Evolutionary conservation across 1,284 basidiomycete genomes (phyloP), one percentile per base, ranked within the genome.

Genomic region (Apiotrichum sp.): DNA sequence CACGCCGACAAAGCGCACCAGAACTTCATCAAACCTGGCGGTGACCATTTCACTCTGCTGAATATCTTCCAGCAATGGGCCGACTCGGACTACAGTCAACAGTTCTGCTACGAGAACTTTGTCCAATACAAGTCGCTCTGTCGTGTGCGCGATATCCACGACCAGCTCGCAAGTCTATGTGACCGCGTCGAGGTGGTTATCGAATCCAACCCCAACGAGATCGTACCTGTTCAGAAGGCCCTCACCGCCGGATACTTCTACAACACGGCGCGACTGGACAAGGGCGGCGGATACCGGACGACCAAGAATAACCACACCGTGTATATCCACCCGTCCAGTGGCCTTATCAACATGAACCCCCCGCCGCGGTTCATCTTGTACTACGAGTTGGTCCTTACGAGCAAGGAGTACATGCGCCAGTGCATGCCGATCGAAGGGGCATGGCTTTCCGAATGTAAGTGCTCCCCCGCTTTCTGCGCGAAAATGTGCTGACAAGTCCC

Each of bases 31-130:
- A 89, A 89, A 47, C 80, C 88, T 0, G 96, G 93, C n/a, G 95
- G 96, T 14, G 96, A 99, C 69, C 95, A 98, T 77, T 97, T 98
- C 71, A 98, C 93, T 3, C 78, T 98, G 53, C 81, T 98, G 43
- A 97, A 97, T 71, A 91, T 98, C 6, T 98, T 92, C 88, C 90
- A 97, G 71, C 93, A 98, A 72, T 99, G 95, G 93, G 90, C 90
- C 32, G 93, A 98, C 67, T 90, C 90, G 40, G 91, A 90, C 68
- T 98, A 93, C 74, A 92, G 89, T 32, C 89, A 93, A 67, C 89
- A 92, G 56, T 78, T 90, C 75, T 93, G 90, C 69, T 92, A 93
- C 71, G 93, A 97, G 71, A 93, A 98, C 70, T 99, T 95, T 77
- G 78, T 99, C 52, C 96, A 98, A 77, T 93, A 90, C 81, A 98